Evolutionary conservation across 108 stramenopile species (phyloP).

Genomic region (Nitzschia putrida): DNA sequence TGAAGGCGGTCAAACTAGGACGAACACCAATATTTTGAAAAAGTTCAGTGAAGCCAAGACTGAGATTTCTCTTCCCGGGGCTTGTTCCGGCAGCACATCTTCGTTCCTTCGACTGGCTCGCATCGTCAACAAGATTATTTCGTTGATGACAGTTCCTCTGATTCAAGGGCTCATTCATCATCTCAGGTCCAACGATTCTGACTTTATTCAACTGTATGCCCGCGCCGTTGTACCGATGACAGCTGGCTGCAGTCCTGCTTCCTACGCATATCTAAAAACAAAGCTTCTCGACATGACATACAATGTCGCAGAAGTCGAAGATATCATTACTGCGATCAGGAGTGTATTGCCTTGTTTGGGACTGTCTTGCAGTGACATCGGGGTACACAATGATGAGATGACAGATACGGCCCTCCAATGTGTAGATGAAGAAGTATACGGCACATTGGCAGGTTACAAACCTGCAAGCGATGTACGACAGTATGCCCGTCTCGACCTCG

Average conservation of each 20-base stretch:
- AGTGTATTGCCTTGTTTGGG: slow-evolving; percentile 72
- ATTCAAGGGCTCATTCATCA: slow-evolving; percentile 65
- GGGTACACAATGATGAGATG: slow-evolving; percentile 45
- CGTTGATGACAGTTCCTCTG: slow-evolving; percentile 72
- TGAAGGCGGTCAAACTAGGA: slow-evolving; percentile 55
- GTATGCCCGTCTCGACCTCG: slow-evolving; percentile 69
- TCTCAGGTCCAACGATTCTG: slow-evolving; percentile 50
- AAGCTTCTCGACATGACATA: slow-evolving; percentile 46
- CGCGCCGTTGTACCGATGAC: slow-evolving; percentile 68
- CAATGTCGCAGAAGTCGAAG: slow-evolving; percentile 52
- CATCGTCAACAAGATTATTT: slow-evolving; percentile 62
- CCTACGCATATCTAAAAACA: slow-evolving; percentile 58
- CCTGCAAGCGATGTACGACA: slow-evolving; percentile 57
- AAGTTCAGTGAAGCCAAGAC: slow-evolving; percentile 78
- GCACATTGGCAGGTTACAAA: slow-evolving; percentile 58
- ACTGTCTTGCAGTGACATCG: slow-evolving; percentile 70
- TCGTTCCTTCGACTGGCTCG: slow-evolving; percentile 50
- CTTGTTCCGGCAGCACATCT: slow-evolving; percentile 57
- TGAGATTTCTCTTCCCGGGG: slow-evolving; percentile 65
- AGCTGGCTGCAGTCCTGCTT: slow-evolving; percentile 54
- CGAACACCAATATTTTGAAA: slow-evolving; percentile 69
- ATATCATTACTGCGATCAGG: slow-evolving; percentile 51
- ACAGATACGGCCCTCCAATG: slow-evolving; percentile 23
- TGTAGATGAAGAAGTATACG: slow-evolving; percentile 23
- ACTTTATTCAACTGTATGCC: slow-evolving; percentile 64